A percentile compares a stretch with the other conserved stretches of the same genome.
Conservation (phyloP, 257 asterid genomes). For the Nicotiana attenuata region DNA sequence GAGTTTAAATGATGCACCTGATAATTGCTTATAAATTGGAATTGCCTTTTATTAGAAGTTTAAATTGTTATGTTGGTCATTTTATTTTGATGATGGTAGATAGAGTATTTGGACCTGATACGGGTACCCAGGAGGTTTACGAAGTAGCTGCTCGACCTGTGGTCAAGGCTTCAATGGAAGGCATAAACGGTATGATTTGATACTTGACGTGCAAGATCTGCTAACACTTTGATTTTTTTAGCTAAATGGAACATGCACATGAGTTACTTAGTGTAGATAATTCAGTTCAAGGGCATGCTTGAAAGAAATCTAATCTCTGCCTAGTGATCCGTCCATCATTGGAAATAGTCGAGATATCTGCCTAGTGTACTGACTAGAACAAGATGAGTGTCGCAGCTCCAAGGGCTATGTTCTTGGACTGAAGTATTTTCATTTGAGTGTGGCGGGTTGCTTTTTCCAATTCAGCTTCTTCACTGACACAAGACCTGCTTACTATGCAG, state of each 20-base stretch:
- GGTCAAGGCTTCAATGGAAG: slow-evolving; percentile 98
- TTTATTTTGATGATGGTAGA: slow-evolving; percentile 35
- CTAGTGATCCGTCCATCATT: neutral
- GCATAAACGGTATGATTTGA: slow-evolving; percentile 70
- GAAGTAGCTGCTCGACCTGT: slow-evolving; percentile 98
- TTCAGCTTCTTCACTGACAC: slow-evolving; percentile 11
- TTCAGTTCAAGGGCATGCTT: neutral
- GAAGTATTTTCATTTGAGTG: neutral
- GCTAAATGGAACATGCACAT: neutral
- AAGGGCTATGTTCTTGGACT: neutral
- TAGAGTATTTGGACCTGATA: slow-evolving; percentile 81
- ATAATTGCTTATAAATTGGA: neutral
- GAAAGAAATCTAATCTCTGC: neutral
- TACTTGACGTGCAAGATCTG: neutral
- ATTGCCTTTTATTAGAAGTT: neutral
- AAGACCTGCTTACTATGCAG: slow-evolving; percentile 42
- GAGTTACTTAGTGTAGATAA: neutral
- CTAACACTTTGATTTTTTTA: neutral
- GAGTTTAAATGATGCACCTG: neutral
- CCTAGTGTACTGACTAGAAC: neutral
- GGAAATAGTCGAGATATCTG: neutral
- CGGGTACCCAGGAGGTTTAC: slow-evolving; percentile 81
- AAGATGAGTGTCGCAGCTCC: neutral
- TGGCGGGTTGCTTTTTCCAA: neutral
- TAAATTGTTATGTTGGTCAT: neutral